phyloP scores from a whole-genome alignment of 495 filamentous ascomycete species.

The Aspergillus ellipticus region DNA sequence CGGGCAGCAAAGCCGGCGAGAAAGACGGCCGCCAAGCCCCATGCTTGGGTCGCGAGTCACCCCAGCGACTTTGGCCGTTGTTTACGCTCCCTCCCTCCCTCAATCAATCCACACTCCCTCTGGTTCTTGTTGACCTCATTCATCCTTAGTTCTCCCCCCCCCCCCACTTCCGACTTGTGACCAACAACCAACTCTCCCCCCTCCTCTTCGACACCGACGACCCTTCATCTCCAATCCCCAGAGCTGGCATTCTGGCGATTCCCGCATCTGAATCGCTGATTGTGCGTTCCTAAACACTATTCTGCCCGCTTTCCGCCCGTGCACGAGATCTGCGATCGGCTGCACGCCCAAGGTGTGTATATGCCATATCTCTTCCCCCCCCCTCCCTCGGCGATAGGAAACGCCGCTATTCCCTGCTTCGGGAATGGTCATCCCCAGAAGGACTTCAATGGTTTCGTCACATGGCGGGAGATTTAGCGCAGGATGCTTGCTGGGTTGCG shows the following conservation, averaged over 20 bases:
- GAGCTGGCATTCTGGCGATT: not conserved
- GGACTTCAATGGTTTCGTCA: not conserved
- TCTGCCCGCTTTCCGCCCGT: constrained; percentile 9
- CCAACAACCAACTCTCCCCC: too few relatives aligned
- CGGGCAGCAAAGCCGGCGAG: constrained; percentile 1
- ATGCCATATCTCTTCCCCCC: not conserved
- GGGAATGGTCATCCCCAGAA: not conserved
- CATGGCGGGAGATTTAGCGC: not conserved
- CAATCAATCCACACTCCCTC: not conserved
- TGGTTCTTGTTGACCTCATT: not conserved
- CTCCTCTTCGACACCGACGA: too few relatives aligned
- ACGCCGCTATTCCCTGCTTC: not conserved
- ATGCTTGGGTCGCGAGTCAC: constrained; percentile 16
- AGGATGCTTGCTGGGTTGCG: too few relatives aligned
- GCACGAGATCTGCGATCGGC: constrained; percentile 21
- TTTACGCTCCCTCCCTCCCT: constrained; percentile 8
- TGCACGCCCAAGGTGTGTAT: constrained; percentile 19
- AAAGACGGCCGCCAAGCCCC: constrained; percentile 10
- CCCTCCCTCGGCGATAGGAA: not conserved
- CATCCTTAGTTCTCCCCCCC: not conserved
- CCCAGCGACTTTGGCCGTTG: constrained; percentile 18
- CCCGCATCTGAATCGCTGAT: not conserved
- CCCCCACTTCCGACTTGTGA: too few relatives aligned
- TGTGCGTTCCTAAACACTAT: constrained; percentile 1
- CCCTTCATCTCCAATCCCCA: not conserved